These are phyloP conservation scores for Tylopilus rubrobrunneus DNA, from an alignment of 768 basidiomycete species.

Conservation along the genomic window DNA sequence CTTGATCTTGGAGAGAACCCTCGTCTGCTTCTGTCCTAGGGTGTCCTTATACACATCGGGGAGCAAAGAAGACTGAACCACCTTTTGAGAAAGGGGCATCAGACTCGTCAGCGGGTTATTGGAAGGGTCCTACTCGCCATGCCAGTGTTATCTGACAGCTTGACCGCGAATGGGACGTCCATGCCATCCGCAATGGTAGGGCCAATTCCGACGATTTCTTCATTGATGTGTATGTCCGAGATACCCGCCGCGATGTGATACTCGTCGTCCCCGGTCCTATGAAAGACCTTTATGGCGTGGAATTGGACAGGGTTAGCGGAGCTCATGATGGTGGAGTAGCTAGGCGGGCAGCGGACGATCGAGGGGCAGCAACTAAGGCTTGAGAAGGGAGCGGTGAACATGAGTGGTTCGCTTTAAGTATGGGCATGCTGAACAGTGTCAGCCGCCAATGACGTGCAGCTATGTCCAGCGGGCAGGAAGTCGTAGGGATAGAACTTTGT, in stretches of 20 bases:
- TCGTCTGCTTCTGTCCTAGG: neutral
- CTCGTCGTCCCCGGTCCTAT: neutral
- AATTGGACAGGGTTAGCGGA: neutral
- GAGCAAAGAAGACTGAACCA: neutral
- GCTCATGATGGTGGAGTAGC: neutral
- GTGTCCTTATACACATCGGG: neutral
- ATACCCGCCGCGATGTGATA: too few species aligned
- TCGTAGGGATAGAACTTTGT: too few species aligned
- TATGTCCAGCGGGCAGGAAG: too few species aligned
- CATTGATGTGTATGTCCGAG: neutral
- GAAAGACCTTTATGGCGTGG: neutral
- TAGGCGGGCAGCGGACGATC: neutral
- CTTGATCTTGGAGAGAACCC: slow-evolving; percentile 4
- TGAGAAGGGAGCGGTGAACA: neutral
- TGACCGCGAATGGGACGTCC: neutral
- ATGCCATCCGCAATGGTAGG: neutral
- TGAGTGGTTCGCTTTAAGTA: slow-evolving; percentile 5
- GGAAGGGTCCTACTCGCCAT: neutral
- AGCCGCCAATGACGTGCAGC: slow-evolving; percentile 5
- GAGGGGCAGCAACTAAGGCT: neutral
- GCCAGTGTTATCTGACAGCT: neutral
- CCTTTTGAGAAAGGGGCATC: too few species aligned
- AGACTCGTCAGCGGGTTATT: too few species aligned
- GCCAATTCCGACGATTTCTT: neutral
- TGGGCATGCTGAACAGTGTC: neutral